Evolutionary conservation across 768 basidiomycete species (phyloP).

Genomic region (Naganishia vaughanmartiniae): DNA sequence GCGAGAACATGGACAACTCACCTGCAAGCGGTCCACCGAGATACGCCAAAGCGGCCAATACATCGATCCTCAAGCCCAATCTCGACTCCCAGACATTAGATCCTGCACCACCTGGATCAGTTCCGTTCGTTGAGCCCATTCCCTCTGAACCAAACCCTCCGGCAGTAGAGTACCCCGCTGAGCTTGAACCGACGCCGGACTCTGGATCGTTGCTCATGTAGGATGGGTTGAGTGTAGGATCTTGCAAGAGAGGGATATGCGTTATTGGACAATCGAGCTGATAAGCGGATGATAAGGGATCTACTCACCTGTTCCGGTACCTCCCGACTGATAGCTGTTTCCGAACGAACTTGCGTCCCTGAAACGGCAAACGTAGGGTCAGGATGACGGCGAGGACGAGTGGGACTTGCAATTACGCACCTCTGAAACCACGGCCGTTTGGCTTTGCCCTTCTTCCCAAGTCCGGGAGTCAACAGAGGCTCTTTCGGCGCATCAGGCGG

Average conservation of each 20-base stretch:
- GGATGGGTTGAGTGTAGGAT: constrained; percentile 1
- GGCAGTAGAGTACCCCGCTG: background rate
- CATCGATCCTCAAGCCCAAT: constrained; percentile 65
- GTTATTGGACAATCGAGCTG: background rate
- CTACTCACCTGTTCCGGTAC: constrained; percentile 45
- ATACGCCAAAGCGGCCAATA: constrained; percentile 66
- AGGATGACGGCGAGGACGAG: background rate
- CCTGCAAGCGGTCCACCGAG: constrained; percentile 70
- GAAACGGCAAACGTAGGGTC: background rate
- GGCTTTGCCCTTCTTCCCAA: constrained; percentile 39
- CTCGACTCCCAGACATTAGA: constrained; percentile 70
- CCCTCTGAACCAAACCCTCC: constrained; percentile 15
- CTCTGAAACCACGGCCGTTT: constrained; percentile 61
- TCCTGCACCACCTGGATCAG: background rate
- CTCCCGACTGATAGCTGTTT: constrained; percentile 70
- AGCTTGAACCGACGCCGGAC: constrained; percentile 48
- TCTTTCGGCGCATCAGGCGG: constrained; percentile 48
- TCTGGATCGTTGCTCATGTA: constrained; percentile 46
- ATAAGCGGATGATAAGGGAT: background rate
- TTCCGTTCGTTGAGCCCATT: background rate
- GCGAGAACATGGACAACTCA: constrained; percentile 49
- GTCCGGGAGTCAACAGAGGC: constrained; percentile 36
- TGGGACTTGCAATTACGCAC: constrained; percentile 38
- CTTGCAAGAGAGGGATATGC: background rate
- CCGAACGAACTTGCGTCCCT: constrained; percentile 48